Evolutionary conservation across 2,329 filamentous ascomycete genomes (phyloP).

Genomic region (Talaromyces sp.): DNA sequence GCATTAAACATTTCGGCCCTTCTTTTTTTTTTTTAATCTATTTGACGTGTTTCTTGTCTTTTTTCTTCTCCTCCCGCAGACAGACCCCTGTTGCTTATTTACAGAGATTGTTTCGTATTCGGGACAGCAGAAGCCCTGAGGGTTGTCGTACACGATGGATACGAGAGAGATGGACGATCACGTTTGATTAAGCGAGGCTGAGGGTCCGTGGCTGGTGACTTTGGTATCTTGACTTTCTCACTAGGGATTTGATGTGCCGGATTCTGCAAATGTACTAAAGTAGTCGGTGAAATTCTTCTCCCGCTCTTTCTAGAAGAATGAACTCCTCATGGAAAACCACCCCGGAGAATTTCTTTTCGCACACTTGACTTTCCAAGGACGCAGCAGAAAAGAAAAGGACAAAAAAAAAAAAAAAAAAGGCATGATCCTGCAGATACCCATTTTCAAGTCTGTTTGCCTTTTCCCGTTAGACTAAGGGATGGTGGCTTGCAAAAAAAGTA

Average conservation of each 20-base stretch:
- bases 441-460: conserved; percentile 3
- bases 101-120: background rate
- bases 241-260: background rate
- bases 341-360: background rate
- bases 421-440: background rate
- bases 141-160: background rate
- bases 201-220: background rate
- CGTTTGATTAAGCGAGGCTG: background rate
- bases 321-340: background rate
- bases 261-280: background rate
- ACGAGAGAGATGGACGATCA: background rate
- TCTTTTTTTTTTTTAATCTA: background rate
- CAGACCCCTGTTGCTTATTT: background rate
- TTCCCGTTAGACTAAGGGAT: background rate
- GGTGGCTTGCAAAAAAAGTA: conserved; percentile 1
- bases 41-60: background rate
- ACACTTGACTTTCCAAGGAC: background rate
- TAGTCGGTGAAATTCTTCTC: background rate
- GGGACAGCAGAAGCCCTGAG: background rate
- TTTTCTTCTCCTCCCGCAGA: too few species aligned
- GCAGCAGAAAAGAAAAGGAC: background rate
- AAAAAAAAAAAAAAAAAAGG: too few species aligned
- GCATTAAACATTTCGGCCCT: background rate
- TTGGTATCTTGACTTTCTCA: background rate
- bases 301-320: conserved; percentile 11